These are phyloP conservation scores for Cyberlindnera galapagoensis DNA, from an alignment of 805 yeast genomes.

Conservation along the genomic window DNA sequence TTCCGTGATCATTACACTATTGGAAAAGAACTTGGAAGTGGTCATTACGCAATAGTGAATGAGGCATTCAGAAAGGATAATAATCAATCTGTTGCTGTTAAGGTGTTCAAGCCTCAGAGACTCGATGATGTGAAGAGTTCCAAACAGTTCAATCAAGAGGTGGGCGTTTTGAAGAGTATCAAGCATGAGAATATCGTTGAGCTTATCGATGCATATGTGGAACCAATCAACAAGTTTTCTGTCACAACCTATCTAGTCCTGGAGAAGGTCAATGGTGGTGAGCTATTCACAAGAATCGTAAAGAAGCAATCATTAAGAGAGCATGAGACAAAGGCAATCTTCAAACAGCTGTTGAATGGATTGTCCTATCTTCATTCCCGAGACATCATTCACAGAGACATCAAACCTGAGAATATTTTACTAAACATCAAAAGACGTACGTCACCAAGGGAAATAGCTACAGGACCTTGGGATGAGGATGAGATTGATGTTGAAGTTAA, in stretches of 20 bases:
- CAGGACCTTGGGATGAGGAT: constrained; percentile 39
- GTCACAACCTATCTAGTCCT: constrained; percentile 51
- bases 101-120: constrained; percentile 58
- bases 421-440: constrained; percentile 41
- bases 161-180: constrained; percentile 56
- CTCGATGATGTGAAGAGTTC: constrained; percentile 33
- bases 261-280: constrained; percentile 72
- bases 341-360: constrained; percentile 61
- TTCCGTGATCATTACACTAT: constrained; percentile 46
- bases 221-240: constrained; percentile 40
- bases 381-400: constrained; percentile 71
- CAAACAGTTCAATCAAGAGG: constrained; percentile 53
- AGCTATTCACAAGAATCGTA: constrained; percentile 65
- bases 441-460: constrained; percentile 20
- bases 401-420: constrained; percentile 73
- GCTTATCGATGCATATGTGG: constrained; percentile 52
- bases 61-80: constrained; percentile 54
- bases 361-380: constrained; percentile 58
- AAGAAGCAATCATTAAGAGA: constrained; percentile 55
- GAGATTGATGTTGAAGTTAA: constrained; percentile 63
- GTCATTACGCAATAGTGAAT: constrained; percentile 78
- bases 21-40: constrained; percentile 62
- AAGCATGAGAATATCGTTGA: constrained; percentile 68
- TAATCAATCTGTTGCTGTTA: constrained; percentile 64
- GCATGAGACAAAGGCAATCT: constrained; percentile 55